Conservation (phyloP, 208 protist genomes). For the Acanthamoeba royreba region DNA sequence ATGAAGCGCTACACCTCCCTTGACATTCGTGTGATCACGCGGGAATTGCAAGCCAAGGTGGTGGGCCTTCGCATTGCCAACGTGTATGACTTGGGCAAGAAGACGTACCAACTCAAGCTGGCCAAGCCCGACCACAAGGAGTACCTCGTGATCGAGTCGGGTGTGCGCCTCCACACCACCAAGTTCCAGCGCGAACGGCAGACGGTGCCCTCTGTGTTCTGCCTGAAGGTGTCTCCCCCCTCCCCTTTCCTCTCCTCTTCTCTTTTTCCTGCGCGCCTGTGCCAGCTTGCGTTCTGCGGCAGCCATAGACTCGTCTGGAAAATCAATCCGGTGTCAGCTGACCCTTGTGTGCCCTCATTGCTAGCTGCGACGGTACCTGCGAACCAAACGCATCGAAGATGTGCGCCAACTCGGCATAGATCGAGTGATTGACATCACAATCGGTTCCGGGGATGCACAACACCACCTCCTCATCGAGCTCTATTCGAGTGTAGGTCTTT, state of each 20-base stretch:
- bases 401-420: slow-evolving; percentile 94
- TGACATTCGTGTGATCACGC: slow-evolving; percentile 87
- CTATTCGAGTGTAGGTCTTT: slow-evolving; percentile 63
- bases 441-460: slow-evolving; percentile 83
- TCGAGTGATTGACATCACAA: slow-evolving; percentile 93
- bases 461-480: slow-evolving; percentile 80
- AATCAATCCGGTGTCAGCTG: neutral
- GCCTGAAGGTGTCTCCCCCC: slow-evolving; percentile 74
- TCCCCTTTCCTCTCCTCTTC: neutral
- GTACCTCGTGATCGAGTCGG: slow-evolving; percentile 90
- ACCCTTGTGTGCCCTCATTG: neutral
- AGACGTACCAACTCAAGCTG: slow-evolving; percentile 93
- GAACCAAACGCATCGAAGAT: slow-evolving; percentile 88
- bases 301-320: neutral
- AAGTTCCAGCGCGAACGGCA: slow-evolving; percentile 88
- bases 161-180: slow-evolving; percentile 90
- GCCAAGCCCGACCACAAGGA: slow-evolving; percentile 87
- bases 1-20: slow-evolving; percentile 89
- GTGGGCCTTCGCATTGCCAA: slow-evolving; percentile 90
- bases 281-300: neutral
- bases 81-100: slow-evolving; percentile 90
- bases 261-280: neutral
- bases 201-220: slow-evolving; percentile 89
- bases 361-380: slow-evolving; percentile 94
- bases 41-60: slow-evolving; percentile 85